A percentile compares a stretch with the other conserved stretches of the same genome.
Evolutionary conservation across 2,329 filamentous ascomycete species (phyloP).

Genomic region (Pseudogymnoascus sp.): DNA sequence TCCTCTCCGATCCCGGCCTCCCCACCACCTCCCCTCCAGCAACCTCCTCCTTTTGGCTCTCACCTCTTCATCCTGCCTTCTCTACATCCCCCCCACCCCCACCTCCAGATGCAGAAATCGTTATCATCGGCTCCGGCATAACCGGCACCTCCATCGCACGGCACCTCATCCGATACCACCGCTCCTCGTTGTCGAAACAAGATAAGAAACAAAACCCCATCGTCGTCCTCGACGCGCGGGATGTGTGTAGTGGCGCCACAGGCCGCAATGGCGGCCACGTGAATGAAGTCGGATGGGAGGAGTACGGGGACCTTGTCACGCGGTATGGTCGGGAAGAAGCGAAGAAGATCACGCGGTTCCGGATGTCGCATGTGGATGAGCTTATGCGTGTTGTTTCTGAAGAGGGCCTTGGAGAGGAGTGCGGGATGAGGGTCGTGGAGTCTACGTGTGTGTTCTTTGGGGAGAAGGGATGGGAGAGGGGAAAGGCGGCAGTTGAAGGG

Average conservation of each 20-base stretch:
- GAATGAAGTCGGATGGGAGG: slow-evolving; percentile 38
- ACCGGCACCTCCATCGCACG: slow-evolving; percentile 38
- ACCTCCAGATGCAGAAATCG: slow-evolving; percentile 38
- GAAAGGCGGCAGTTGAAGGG: neutral
- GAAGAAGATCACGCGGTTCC: slow-evolving; percentile 36
- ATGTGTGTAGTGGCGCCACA: slow-evolving; percentile 45
- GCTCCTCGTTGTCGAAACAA: neutral
- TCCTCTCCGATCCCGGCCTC: slow-evolving; percentile 32
- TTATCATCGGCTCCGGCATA: slow-evolving; percentile 50
- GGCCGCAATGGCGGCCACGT: slow-evolving; percentile 48
- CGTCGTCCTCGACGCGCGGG: slow-evolving; percentile 44
- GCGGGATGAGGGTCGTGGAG: slow-evolving; percentile 4
- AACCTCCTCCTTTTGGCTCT: slow-evolving; percentile 41
- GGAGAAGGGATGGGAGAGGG: neutral
- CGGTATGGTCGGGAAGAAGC: slow-evolving; percentile 33
- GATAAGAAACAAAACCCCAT: slow-evolving; percentile 22
- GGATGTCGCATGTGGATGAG: slow-evolving; percentile 34
- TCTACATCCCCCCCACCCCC: slow-evolving; percentile 30
- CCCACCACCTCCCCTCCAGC: slow-evolving; percentile 32
- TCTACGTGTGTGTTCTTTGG: neutral
- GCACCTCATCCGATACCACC: neutral
- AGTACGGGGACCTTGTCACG: slow-evolving; percentile 31
- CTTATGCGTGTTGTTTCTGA: neutral
- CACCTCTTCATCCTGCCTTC: slow-evolving; percentile 36
- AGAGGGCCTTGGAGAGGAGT: slow-evolving; percentile 1